phyloP scores from a whole-genome alignment of 176 grass and related monocot genomes.

The Oryza glaberrima region DNA sequence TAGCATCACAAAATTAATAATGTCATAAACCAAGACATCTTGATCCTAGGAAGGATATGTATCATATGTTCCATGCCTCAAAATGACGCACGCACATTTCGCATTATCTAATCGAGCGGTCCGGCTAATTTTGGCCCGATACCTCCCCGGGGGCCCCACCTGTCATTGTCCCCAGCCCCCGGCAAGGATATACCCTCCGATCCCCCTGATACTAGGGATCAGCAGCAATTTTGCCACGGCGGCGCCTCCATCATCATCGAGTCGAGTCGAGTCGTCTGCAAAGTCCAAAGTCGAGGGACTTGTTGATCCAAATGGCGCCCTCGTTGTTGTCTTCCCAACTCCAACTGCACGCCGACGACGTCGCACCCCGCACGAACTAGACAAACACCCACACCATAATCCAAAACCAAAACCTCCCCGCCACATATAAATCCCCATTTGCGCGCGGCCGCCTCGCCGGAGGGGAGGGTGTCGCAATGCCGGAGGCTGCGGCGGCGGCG shows the following conservation, averaged over 20 bases:
- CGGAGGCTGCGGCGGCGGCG: slow-evolving; percentile 36
- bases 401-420: neutral
- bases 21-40: too few species aligned
- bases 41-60: too few species aligned
- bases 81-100: neutral
- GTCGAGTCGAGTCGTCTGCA: neutral
- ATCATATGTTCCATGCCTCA: too few species aligned
- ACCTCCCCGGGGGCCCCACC: neutral
- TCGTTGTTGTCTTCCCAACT: neutral
- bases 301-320: neutral
- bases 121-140: neutral
- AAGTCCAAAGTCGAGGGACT: neutral
- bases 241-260: neutral
- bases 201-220: neutral
- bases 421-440: slow-evolving; percentile 36
- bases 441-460: neutral
- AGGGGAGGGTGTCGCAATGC: slow-evolving; percentile 35
- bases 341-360: slow-evolving; percentile 8
- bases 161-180: neutral
- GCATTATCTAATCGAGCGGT: neutral
- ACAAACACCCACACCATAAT: neutral
- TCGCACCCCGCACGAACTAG: slow-evolving; percentile 32
- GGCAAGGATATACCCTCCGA: neutral
- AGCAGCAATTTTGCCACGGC: neutral
- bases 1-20: too few species aligned